Percentiles rank a stretch among this genome's conserved stretches.
phyloP scores from a whole-genome alignment of 208 protist genomes.

The Acanthamoeba divionensis region DNA sequence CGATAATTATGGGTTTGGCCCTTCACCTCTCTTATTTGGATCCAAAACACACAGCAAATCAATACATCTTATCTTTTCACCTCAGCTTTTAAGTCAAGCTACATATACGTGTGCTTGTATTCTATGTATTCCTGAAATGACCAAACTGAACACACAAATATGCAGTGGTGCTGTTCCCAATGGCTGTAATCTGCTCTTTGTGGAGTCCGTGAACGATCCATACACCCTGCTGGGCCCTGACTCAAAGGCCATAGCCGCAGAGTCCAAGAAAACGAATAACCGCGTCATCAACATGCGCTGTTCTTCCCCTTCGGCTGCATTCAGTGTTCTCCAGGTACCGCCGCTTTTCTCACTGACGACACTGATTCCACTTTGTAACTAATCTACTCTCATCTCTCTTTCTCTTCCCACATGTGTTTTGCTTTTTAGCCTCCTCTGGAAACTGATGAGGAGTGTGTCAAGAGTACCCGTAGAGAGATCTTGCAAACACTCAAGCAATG shows the following conservation, averaged over 20 bases:
- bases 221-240: background rate
- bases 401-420: background rate
- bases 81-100: no score
- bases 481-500: background rate
- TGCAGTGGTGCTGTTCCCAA: background rate
- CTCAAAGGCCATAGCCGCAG: background rate
- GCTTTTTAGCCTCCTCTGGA: background rate
- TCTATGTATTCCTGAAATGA: no score
- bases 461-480: background rate
- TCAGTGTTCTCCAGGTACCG: background rate
- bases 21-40: background rate
- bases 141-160: no score
- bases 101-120: no score
- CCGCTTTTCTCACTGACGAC: background rate
- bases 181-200: conserved; percentile 49
- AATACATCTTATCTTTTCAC: background rate
- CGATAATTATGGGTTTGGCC: background rate
- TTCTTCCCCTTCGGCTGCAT: background rate
- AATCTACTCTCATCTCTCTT: background rate
- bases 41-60: background rate
- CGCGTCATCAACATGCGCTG: background rate
- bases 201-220: conserved; percentile 14
- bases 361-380: background rate
- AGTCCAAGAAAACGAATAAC: background rate
- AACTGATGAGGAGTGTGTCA: background rate